Conservation (phyloP, 805 yeast species). For the Pichia deserticola region DNA sequence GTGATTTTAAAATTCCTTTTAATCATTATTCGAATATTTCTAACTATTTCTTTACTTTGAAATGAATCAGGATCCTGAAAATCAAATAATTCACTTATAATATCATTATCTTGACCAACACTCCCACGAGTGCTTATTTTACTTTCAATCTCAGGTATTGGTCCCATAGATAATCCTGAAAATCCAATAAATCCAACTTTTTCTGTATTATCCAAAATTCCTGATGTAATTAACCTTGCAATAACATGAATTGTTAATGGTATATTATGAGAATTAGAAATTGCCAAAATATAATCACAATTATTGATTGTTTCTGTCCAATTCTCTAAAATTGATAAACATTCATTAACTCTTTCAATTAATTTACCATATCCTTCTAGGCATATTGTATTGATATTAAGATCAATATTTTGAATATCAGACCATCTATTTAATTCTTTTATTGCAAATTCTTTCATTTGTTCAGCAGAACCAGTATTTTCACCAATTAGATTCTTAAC, state of each 20-base stretch:
- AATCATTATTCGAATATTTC: constrained; percentile 60
- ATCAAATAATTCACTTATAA: constrained; percentile 79
- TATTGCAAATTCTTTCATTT: constrained; percentile 78
- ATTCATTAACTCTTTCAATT: constrained; percentile 69
- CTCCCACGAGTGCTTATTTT: constrained; percentile 59
- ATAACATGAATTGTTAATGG: constrained; percentile 78
- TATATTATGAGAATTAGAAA: constrained; percentile 90
- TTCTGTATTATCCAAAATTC: constrained; percentile 46
- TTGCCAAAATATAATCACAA: constrained; percentile 77
- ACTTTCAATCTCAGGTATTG: constrained; percentile 81
- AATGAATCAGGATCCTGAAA: constrained; percentile 68
- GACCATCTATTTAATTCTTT: constrained; percentile 64
- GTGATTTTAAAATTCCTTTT: constrained; percentile 68
- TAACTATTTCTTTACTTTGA: constrained; percentile 63
- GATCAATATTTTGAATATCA: constrained; percentile 26
- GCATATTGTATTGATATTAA: constrained; percentile 73
- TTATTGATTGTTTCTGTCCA: constrained; percentile 49
- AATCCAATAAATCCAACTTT: constrained; percentile 74
- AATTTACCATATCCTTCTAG: constrained; percentile 90
- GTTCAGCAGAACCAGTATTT: constrained; percentile 83
- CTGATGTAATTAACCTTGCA: constrained; percentile 35
- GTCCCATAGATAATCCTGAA: constrained; percentile 93
- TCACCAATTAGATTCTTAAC: constrained; percentile 81
- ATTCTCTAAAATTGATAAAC: constrained; percentile 58
- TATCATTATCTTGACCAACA: constrained; percentile 78